Evolutionary conservation across 139 green algal genomes (phyloP).

Genomic region (Chlorella sp.): DNA sequence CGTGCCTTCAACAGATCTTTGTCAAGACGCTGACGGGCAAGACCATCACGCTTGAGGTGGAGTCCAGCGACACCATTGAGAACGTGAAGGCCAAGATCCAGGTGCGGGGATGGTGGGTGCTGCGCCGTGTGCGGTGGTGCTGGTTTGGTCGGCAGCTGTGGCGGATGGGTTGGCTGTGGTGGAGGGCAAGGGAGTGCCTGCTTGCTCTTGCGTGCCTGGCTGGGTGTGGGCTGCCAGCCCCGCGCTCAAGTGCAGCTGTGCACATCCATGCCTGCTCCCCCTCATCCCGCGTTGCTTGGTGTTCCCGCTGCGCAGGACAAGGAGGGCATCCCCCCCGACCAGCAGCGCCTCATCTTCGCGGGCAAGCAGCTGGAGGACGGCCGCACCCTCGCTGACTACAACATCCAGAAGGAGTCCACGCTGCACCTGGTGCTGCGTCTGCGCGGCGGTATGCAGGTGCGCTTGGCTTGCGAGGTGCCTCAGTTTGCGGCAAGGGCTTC

Average conservation of each 20-base stretch:
- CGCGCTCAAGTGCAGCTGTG: no score
- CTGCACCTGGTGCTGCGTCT: slow-evolving; percentile 58
- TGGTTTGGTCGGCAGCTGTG: no score
- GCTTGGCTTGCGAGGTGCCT: no score
- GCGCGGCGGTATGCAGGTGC: slow-evolving; percentile 58
- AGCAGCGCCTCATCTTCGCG: slow-evolving; percentile 98
- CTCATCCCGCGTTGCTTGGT: no score
- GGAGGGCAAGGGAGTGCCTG: no score
- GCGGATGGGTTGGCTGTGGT: no score
- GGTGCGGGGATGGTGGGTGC: background rate
- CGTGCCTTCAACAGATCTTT: no score
- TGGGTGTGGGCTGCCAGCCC: no score
- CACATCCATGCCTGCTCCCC: no score
- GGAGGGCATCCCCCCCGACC: slow-evolving; percentile 90
- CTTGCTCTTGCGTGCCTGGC: no score
- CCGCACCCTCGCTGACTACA: slow-evolving; percentile 94
- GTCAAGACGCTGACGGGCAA: slow-evolving; percentile 88
- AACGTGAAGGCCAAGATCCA: slow-evolving; percentile 96
- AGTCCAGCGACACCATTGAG: slow-evolving; percentile 84
- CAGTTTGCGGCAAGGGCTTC: no score
- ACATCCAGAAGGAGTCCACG: slow-evolving; percentile 91
- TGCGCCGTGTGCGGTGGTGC: no score
- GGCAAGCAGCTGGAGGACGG: slow-evolving; percentile 99
- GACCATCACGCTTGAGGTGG: slow-evolving; percentile 95
- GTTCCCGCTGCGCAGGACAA: background rate